Base-by-base conservation (phyloP, 148 eudicot genomes). In the Rhododendron molle region DNA sequence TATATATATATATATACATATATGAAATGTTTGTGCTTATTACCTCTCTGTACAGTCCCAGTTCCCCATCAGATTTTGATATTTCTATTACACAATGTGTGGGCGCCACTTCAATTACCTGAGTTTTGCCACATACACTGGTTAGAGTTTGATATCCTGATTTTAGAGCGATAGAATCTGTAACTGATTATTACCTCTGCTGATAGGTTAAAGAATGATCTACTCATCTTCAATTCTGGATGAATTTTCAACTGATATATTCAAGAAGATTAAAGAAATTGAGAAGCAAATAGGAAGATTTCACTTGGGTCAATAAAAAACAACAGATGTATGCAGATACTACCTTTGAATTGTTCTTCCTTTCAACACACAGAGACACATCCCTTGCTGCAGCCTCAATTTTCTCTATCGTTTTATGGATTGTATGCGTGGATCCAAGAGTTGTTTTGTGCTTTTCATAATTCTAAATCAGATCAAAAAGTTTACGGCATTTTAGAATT, bases 301-400 rank as follows among this genome's bases (percentile, higher is more conserved):
- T 30, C 10, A 32, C 72, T 79, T 67, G 83, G 15, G 62, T 69
- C 52, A 83, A 65, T 21, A 3, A 8, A 40, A 34, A 16, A 52
- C 28, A 34, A 30, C 49, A 11, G 54, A 34, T 30, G 0, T 32
- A 54, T 54, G 11, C 8, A 65, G 15, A 52, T 56, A 73, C 50
- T 89, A 92, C 94, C 91, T 89, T 93, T 0, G 80, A 77, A 77
- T 85, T 88, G 78, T 88, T 89, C 88, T 88, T 93, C 88, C 89
- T 87, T 85, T 91, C 92, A 46, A 89, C 87, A 3, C 88, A 88
- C 23, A 93, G 90, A 62, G 86, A 78, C 78, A 90, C 90, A 74
- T 81, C 90, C 76, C 72, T 86, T 76, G 95, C 95, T 65, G 92
- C 95, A 80, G 89, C 91, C 83, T 93, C 92, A 77, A 91, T 91